These are phyloP conservation scores for Collybia mongolica DNA, from an alignment of 768 basidiomycete species.

Conservation along the genomic window DNA sequence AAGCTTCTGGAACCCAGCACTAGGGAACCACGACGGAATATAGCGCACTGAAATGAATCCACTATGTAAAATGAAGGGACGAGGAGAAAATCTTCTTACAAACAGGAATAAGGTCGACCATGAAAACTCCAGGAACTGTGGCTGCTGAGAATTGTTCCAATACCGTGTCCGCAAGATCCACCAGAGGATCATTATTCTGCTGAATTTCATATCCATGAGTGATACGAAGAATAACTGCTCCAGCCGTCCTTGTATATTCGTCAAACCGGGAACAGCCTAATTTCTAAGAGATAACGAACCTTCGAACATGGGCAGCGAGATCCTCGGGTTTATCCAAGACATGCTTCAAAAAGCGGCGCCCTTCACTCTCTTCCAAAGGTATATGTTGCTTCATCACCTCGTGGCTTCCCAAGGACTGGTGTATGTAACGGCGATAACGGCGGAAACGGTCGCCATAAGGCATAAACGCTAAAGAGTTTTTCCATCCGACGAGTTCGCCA, in stretches of 20 bases:
- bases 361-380: slow-evolving; percentile 37
- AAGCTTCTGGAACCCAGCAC: slow-evolving; percentile 35
- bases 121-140: slow-evolving; percentile 21
- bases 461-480: slow-evolving; percentile 51
- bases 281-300: too few species aligned
- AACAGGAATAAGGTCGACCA: slow-evolving; percentile 40
- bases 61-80: neutral
- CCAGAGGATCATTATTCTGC: slow-evolving; percentile 34
- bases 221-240: slow-evolving; percentile 38
- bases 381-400: slow-evolving; percentile 35
- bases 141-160: slow-evolving; percentile 37
- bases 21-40: slow-evolving; percentile 45
- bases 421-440: slow-evolving; percentile 38
- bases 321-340: slow-evolving; percentile 32
- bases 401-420: slow-evolving; percentile 38
- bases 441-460: slow-evolving; percentile 54
- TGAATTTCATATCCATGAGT: slow-evolving; percentile 42
- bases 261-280: neutral
- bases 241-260: slow-evolving; percentile 27
- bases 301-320: slow-evolving; percentile 27
- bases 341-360: slow-evolving; percentile 34
- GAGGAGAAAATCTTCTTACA: slow-evolving; percentile 11
- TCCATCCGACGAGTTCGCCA: slow-evolving; percentile 11
- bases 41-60: slow-evolving; percentile 28
- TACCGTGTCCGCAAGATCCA: slow-evolving; percentile 36